phyloP scores from a whole-genome alignment of 202 grass and related monocot species.

The Elaeis oleifera region DNA sequence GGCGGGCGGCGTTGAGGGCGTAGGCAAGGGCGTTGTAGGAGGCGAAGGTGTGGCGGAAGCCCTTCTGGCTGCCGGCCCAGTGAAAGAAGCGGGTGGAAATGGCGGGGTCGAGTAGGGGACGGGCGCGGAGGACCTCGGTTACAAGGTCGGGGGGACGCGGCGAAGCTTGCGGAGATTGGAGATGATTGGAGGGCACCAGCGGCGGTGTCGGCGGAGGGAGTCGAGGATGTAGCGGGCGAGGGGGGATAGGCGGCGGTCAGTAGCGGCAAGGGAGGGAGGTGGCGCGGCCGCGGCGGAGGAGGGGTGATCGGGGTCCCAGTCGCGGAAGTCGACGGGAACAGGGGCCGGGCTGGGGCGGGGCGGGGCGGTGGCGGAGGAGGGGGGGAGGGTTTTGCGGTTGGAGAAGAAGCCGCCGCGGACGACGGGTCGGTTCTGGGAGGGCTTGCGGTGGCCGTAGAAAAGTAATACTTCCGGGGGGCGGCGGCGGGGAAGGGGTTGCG shows the following conservation, averaged over 20 bases:
- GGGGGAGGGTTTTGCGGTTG: conserved; percentile 26
- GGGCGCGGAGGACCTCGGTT: conserved; percentile 49
- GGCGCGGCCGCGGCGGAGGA: conserved; percentile 8
- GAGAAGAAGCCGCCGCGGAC: conserved; percentile 43
- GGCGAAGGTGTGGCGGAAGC: conserved; percentile 62
- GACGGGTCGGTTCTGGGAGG: conserved; percentile 50
- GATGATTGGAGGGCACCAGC: conserved; percentile 48
- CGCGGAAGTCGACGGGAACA: conserved; percentile 26
- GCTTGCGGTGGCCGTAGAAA: conserved; percentile 61
- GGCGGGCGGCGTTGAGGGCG: conserved; percentile 39
- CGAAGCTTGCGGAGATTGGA: conserved; percentile 69
- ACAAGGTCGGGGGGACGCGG: conserved; percentile 62
- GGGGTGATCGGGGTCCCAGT: conserved; percentile 41
- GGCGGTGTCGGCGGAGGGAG: conserved; percentile 50
- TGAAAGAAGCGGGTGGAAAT: conserved; percentile 76
- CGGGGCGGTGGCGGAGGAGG: neutral
- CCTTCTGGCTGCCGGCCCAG: conserved; percentile 74
- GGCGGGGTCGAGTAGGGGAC: conserved; percentile 42
- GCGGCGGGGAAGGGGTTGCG: neutral
- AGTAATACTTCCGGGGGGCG: conserved; percentile 25
- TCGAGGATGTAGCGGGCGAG: conserved; percentile 66
- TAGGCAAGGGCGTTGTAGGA: conserved; percentile 67
- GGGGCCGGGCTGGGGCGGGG: neutral
- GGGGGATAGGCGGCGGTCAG: conserved; percentile 56
- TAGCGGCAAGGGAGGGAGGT: conserved; percentile 22